Percentiles rank a stretch among this genome's conserved stretches.
These are phyloP conservation scores for Lactuca sativa DNA, from an alignment of 129 eudicot species.

Conservation along the genomic window DNA sequence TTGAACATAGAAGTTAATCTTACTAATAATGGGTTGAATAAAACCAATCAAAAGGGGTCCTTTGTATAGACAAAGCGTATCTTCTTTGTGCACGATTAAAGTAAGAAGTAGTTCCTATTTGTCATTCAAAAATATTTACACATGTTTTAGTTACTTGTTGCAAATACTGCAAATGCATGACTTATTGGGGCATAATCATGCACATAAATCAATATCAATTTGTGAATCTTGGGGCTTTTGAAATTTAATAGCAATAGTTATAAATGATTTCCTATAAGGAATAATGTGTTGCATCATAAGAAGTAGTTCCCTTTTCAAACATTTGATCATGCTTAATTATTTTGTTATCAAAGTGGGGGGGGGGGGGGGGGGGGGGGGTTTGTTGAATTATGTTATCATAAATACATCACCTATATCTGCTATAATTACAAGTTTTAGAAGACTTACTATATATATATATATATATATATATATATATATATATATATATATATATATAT, in stretches of 20 bases:
- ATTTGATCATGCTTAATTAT: constrained; percentile 2
- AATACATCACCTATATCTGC: constrained; percentile 1
- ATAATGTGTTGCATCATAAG: constrained; percentile 3
- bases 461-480: no score
- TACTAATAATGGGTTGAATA: background rate
- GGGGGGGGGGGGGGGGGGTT: no score
- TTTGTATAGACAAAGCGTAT: background rate
- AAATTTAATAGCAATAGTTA: constrained; percentile 4
- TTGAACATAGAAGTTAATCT: no score
- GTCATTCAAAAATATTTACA: background rate
- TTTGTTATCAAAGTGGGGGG: no score
- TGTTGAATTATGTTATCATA: no score
- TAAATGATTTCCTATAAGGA: background rate
- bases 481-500: no score
- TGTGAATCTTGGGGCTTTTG: background rate
- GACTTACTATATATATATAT: constrained; percentile 16
- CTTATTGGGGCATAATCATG: no score
- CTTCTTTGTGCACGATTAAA: background rate
- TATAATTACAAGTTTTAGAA: constrained; percentile 3
- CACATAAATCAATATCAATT: background rate
- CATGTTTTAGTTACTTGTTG: background rate
- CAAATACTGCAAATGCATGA: background rate
- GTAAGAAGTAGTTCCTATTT: background rate
- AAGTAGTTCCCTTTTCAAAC: background rate
- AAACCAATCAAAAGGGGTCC: background rate